These are phyloP conservation scores for Zoysia japonica DNA, from an alignment of 176 grass and related monocot species.

Conservation along the genomic window DNA sequence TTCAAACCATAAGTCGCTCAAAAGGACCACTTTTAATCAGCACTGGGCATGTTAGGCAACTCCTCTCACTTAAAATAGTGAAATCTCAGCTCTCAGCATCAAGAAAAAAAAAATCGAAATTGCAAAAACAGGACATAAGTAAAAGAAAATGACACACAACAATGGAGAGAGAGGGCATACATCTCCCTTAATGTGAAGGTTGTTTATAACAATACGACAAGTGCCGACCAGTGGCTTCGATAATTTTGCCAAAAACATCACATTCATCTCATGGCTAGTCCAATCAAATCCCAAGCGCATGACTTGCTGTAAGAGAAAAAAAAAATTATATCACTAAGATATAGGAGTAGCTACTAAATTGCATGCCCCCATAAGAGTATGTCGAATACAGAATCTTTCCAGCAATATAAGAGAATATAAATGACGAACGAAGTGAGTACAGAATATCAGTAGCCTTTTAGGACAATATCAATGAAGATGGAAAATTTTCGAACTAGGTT, in stretches of 20 bases:
- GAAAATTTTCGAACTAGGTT: background rate
- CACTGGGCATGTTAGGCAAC: background rate
- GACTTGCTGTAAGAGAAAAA: constrained; percentile 60
- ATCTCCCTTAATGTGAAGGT: constrained; percentile 92
- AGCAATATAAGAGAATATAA: constrained; percentile 7
- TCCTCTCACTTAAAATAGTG: background rate
- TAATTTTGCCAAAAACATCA: constrained; percentile 85
- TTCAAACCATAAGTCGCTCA: background rate
- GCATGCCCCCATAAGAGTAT: background rate
- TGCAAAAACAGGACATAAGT: background rate
- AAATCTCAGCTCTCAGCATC: background rate
- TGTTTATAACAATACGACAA: constrained; percentile 89
- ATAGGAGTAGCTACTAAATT: constrained; percentile 9
- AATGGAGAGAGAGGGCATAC: constrained; percentile 51
- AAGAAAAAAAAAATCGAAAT: constrained; percentile 6
- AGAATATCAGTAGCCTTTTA: background rate
- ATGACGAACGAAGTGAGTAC: background rate
- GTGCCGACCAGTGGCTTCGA: constrained; percentile 71
- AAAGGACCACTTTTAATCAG: background rate
- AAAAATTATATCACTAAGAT: background rate
- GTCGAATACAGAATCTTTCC: constrained; percentile 4
- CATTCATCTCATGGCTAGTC: constrained; percentile 89
- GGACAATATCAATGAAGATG: constrained; percentile 13
- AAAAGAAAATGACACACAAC: constrained; percentile 24
- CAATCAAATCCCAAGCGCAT: constrained; percentile 92